phyloP scores from a whole-genome alignment of 495 filamentous ascomycete genomes.

The Xylaria nigripes region DNA sequence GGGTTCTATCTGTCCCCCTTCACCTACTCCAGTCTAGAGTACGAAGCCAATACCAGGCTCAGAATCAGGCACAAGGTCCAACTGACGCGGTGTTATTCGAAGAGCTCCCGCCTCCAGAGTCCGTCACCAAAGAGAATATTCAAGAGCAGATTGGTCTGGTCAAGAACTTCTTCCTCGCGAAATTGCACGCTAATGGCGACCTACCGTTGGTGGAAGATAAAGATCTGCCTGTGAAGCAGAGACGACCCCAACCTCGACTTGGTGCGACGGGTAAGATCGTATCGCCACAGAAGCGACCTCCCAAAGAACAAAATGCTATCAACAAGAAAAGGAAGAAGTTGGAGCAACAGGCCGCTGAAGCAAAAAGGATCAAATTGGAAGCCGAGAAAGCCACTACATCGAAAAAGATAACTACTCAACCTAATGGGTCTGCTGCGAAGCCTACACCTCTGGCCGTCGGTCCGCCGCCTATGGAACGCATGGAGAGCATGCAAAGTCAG shows the following conservation, averaged over 20 bases:
- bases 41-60: slow-evolving; percentile 67
- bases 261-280: slow-evolving; percentile 93
- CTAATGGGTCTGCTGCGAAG: slow-evolving; percentile 26
- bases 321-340: slow-evolving; percentile 70
- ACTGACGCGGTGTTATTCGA: slow-evolving; percentile 54
- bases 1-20: slow-evolving; percentile 80
- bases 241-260: slow-evolving; percentile 83
- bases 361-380: slow-evolving; percentile 28
- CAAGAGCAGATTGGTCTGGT: slow-evolving; percentile 74
- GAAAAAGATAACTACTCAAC: slow-evolving; percentile 30
- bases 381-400: slow-evolving; percentile 38
- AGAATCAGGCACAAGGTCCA: slow-evolving; percentile 51
- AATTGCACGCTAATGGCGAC: slow-evolving; percentile 72
- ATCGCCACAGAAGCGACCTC: slow-evolving; percentile 78
- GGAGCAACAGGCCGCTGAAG: slow-evolving; percentile 40
- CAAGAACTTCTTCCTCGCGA: slow-evolving; percentile 80
- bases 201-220: slow-evolving; percentile 88
- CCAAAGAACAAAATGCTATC: slow-evolving; percentile 61
- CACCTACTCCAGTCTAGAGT: slow-evolving; percentile 91
- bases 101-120: slow-evolving; percentile 63
- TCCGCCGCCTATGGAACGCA: slow-evolving; percentile 39
- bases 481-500: slow-evolving; percentile 45
- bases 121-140: slow-evolving; percentile 72
- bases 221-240: slow-evolving; percentile 84
- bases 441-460: slow-evolving; percentile 15